Evolutionary conservation across 805 yeast species (phyloP).

Genomic region (Ogataea trehaloabstinens): DNA sequence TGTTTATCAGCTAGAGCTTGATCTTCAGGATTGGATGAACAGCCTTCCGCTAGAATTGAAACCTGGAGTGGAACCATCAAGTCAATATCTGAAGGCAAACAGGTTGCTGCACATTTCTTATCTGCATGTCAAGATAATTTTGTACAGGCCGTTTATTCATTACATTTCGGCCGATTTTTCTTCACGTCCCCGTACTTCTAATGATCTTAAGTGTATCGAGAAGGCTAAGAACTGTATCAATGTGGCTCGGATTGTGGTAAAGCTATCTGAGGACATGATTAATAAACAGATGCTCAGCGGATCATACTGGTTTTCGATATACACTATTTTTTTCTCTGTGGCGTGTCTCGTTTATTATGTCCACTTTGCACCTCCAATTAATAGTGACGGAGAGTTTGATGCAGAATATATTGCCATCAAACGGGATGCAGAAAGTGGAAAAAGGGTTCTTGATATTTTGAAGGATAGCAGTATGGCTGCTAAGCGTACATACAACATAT

Average conservation of each 20-base stretch:
- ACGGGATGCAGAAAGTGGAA: slow-evolving; percentile 79
- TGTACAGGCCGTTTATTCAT: slow-evolving; percentile 88
- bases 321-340: slow-evolving; percentile 84
- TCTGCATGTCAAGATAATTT: slow-evolving; percentile 72
- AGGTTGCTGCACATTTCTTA: slow-evolving; percentile 69
- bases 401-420: slow-evolving; percentile 57
- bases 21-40: slow-evolving; percentile 69
- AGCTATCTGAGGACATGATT: slow-evolving; percentile 77
- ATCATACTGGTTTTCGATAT: slow-evolving; percentile 88
- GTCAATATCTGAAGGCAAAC: slow-evolving; percentile 68
- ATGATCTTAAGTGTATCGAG: slow-evolving; percentile 60
- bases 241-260: slow-evolving; percentile 79
- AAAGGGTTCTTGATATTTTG: slow-evolving; percentile 64
- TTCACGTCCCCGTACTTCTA: slow-evolving; percentile 21
- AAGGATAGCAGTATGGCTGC: slow-evolving; percentile 79
- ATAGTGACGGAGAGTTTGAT: slow-evolving; percentile 38
- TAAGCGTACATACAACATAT: slow-evolving; percentile 70
- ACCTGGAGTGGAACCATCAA: slow-evolving; percentile 69
- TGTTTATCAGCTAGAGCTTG: slow-evolving; percentile 64
- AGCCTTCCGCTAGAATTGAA: slow-evolving; percentile 66
- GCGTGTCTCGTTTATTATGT: slow-evolving; percentile 82
- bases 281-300: slow-evolving; percentile 70
- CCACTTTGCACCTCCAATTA: slow-evolving; percentile 44
- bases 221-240: slow-evolving; percentile 82
- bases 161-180: slow-evolving; percentile 60